Evolutionary conservation across 495 filamentous ascomycete species (phyloP).

Genomic region (Penicillium coffeae): DNA sequence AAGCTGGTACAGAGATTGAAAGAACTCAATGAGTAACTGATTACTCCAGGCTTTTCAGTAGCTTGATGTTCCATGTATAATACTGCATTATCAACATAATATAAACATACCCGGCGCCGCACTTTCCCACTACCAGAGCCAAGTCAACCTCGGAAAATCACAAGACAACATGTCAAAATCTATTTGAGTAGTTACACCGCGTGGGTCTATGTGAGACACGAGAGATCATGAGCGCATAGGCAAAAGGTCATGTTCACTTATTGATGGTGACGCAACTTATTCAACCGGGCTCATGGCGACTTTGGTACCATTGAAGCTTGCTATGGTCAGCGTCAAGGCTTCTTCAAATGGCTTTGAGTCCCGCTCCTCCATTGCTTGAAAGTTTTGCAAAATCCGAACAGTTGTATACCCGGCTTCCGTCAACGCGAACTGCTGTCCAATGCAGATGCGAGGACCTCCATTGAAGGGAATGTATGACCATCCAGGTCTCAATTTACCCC

Average conservation of each 20-base stretch:
- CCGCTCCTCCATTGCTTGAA: conserved; percentile 5
- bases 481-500: conserved; percentile 36
- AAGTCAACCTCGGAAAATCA: no score
- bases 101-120: background rate
- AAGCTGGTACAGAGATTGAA: conserved; percentile 50
- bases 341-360: no score
- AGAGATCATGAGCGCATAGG: no score
- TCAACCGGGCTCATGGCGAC: no score
- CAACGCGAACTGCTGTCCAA: conserved; percentile 57
- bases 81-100: background rate
- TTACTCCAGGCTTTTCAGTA: background rate
- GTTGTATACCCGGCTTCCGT: conserved; percentile 46
- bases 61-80: background rate
- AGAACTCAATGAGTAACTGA: conserved; percentile 25
- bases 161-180: no score
- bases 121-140: no score
- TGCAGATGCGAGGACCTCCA: conserved; percentile 66
- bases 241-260: no score
- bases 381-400: conserved; percentile 8
- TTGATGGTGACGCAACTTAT: no score
- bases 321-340: no score
- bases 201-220: no score
- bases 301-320: no score
- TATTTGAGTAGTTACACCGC: no score
- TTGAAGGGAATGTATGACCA: conserved; percentile 34